phyloP scores from a whole-genome alignment of 2,329 filamentous ascomycete genomes.

The Hypoxylon sp. region DNA sequence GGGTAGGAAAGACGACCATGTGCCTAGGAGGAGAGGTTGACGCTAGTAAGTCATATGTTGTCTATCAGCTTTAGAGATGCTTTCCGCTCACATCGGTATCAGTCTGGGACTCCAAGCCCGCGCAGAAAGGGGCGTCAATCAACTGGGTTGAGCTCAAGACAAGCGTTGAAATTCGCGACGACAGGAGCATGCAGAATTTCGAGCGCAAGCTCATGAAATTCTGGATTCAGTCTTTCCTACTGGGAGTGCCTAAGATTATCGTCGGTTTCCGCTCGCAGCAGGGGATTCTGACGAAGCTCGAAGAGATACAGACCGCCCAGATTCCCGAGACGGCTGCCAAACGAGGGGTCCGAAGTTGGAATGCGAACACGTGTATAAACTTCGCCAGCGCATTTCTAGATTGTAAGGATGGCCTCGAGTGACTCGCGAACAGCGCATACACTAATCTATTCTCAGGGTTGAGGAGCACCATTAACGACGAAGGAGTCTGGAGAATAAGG shows the following conservation, averaged over 20 bases:
- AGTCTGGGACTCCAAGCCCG: constrained; percentile 87
- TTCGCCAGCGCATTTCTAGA: constrained; percentile 81
- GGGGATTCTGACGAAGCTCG: constrained; percentile 74
- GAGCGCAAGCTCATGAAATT: constrained; percentile 93
- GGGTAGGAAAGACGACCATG: constrained; percentile 77
- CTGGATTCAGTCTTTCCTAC: constrained; percentile 95
- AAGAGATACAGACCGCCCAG: constrained; percentile 80
- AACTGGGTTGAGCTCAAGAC: constrained; percentile 98
- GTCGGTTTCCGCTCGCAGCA: constrained; percentile 82
- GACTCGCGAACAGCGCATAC: not conserved
- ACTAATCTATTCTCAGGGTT: constrained; percentile 59
- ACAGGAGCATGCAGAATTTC: constrained; percentile 76
- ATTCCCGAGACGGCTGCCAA: constrained; percentile 80
- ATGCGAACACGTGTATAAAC: constrained; percentile 93
- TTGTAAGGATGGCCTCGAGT: constrained; percentile 61
- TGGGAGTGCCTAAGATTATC: constrained; percentile 90
- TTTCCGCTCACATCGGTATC: constrained; percentile 11
- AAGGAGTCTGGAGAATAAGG: constrained; percentile 83
- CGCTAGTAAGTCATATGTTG: constrained; percentile 65
- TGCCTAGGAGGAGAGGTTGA: constrained; percentile 95
- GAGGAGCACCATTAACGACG: constrained; percentile 68
- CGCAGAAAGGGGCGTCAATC: constrained; percentile 69
- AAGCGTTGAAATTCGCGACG: constrained; percentile 72
- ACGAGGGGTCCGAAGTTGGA: constrained; percentile 75
- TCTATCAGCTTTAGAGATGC: not conserved